Evolutionary conservation across 2,329 filamentous ascomycete genomes (phyloP).

Genomic region (Talaromyces sp.): DNA sequence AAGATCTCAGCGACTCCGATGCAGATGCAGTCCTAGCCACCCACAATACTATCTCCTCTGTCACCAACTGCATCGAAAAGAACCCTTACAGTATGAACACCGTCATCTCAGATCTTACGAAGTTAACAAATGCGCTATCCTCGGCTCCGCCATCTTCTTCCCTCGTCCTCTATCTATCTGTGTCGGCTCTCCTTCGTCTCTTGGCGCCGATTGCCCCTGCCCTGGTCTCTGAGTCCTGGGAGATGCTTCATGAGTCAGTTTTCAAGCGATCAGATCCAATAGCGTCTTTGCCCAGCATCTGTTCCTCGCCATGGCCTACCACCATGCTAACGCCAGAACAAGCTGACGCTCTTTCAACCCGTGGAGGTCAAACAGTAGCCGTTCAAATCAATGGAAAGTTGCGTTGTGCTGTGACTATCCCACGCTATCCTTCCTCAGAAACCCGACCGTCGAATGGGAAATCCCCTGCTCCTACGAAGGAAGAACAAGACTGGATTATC

Average conservation of each 20-base stretch:
- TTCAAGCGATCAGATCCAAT: slow-evolving; percentile 14
- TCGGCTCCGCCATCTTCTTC: slow-evolving; percentile 49
- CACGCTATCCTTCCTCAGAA: slow-evolving; percentile 51
- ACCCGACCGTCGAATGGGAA: slow-evolving; percentile 15
- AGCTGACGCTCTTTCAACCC: slow-evolving; percentile 52
- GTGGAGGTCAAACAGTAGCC: slow-evolving; percentile 55
- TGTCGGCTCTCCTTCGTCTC: slow-evolving; percentile 66
- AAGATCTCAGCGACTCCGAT: slow-evolving; percentile 39
- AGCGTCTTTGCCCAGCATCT: slow-evolving; percentile 39
- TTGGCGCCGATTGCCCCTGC: slow-evolving; percentile 79
- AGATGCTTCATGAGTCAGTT: slow-evolving; percentile 51
- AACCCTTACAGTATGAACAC: slow-evolving; percentile 81
- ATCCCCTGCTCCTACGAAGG: slow-evolving; percentile 19
- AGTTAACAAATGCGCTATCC: slow-evolving; percentile 70
- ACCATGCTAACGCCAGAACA: slow-evolving; percentile 41
- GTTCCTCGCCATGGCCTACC: slow-evolving; percentile 61
- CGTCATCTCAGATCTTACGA: slow-evolving; percentile 79
- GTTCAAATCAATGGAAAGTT: slow-evolving; percentile 82
- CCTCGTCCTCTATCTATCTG: slow-evolving; percentile 47
- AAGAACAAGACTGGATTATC: slow-evolving; percentile 64
- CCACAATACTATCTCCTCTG: slow-evolving; percentile 67
- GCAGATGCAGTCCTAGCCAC: slow-evolving; percentile 63
- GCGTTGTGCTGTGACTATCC: slow-evolving; percentile 68
- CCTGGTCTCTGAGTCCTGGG: slow-evolving; percentile 81
- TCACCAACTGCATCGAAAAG: slow-evolving; percentile 69